These are phyloP conservation scores for Funneliformis mosseae DNA, from an alignment of 192 early-diverging fungal species.

Conservation along the genomic window DNA sequence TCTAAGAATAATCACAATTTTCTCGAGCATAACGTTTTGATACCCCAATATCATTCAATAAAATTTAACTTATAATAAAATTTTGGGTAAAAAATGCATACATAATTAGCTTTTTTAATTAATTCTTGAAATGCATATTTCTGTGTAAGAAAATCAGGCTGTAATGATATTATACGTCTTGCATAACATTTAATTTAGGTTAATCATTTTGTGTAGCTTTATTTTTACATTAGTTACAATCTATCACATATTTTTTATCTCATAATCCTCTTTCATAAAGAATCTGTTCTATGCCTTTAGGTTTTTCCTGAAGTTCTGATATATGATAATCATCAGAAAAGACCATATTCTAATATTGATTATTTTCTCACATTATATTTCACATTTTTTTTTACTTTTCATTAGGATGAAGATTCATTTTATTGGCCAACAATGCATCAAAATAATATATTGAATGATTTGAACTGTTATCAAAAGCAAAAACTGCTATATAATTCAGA, in stretches of 20 bases:
- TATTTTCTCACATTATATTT: constrained; percentile 11
- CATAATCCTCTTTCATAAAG: neutral
- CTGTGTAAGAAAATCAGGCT: constrained; percentile 33
- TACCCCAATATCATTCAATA: no score
- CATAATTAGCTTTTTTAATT: no score
- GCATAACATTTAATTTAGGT: neutral
- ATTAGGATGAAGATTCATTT: neutral
- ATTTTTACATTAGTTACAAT: neutral
- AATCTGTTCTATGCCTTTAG: neutral
- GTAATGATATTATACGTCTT: constrained; percentile 29
- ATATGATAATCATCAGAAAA: neutral
- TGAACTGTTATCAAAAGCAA: neutral
- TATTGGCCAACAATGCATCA: constrained; percentile 23
- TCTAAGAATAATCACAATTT: no score
- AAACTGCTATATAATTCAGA: neutral
- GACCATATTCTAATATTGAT: neutral
- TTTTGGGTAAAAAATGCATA: no score
- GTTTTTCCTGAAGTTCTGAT: neutral
- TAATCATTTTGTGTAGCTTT: neutral
- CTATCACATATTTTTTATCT: neutral
- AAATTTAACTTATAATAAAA: no score
- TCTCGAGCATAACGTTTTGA: no score
- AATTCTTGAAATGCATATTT: neutral
- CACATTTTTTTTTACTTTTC: constrained; percentile 29
- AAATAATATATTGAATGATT: neutral